These are phyloP conservation scores for Stereocaulon alpinum DNA, from an alignment of 495 filamentous ascomycete genomes.

Conservation along the genomic window DNA sequence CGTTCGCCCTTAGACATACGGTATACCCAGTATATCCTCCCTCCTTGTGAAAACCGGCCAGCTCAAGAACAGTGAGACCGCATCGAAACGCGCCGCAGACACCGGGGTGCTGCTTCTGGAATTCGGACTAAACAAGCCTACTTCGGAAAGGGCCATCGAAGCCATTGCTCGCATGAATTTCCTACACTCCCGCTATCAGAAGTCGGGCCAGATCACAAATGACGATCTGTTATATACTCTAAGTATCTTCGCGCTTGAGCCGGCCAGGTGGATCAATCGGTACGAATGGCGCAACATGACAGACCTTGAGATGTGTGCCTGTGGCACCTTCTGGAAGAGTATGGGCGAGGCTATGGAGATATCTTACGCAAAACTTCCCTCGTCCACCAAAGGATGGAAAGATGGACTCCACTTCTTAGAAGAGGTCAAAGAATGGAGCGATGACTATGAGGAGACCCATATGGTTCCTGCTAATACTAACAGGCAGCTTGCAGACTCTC, in stretches of 20 bases:
- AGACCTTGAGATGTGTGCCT: constrained; percentile 51
- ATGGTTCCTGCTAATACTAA: constrained; percentile 50
- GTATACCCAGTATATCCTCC: constrained; percentile 30
- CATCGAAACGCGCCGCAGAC: constrained; percentile 30
- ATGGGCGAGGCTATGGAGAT: constrained; percentile 50
- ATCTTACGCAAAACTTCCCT: constrained; percentile 3
- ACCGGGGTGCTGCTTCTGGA: constrained; percentile 29
- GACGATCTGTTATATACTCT: constrained; percentile 58
- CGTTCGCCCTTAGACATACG: constrained; percentile 32
- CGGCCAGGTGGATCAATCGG: constrained; percentile 40
- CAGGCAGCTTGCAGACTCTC: constrained; percentile 39
- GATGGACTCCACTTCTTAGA: constrained; percentile 55
- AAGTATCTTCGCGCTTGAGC: constrained; percentile 48
- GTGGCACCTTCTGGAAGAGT: constrained; percentile 53
- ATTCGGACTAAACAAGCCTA: constrained; percentile 20
- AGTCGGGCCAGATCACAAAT: constrained; percentile 48
- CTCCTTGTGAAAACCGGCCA: constrained; percentile 29
- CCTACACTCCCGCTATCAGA: constrained; percentile 47
- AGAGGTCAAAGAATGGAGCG: constrained; percentile 46
- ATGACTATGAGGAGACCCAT: constrained; percentile 39
- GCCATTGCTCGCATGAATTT: constrained; percentile 55
- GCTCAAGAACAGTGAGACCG: constrained; percentile 18
- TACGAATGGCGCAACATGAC: constrained; percentile 56
- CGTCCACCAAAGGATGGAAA: constrained; percentile 34
- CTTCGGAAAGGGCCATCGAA: constrained; percentile 30